These are phyloP conservation scores for Suillus bovinus DNA, from an alignment of 768 basidiomycete species.

Conservation along the genomic window DNA sequence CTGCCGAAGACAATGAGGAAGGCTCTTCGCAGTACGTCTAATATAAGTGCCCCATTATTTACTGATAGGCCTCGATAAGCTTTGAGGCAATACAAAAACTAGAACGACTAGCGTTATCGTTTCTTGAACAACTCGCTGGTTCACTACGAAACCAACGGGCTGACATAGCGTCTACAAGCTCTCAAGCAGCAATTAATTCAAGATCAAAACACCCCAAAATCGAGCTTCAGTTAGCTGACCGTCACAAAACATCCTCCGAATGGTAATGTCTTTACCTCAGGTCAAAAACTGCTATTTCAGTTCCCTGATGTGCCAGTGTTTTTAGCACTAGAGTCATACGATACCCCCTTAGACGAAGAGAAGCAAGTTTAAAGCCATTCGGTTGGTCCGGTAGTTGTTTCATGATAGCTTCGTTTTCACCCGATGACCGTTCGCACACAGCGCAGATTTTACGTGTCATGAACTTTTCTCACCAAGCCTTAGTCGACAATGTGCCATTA, in stretches of 20 bases:
- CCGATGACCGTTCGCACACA: constrained; percentile 26
- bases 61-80: constrained; percentile 15
- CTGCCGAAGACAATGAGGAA: constrained; percentile 17
- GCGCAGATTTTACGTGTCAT: constrained; percentile 71
- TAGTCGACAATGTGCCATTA: constrained; percentile 50
- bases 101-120: constrained; percentile 30
- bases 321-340: constrained; percentile 23
- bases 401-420: not conserved
- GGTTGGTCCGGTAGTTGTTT: constrained; percentile 30
- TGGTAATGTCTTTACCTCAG: constrained; percentile 25
- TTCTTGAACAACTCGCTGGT: constrained; percentile 33
- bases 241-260: constrained; percentile 31
- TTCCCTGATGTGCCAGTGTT: not conserved
- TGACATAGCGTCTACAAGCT: not conserved
- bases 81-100: constrained; percentile 26
- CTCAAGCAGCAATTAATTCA: constrained; percentile 8
- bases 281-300: not conserved
- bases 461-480: constrained; percentile 69
- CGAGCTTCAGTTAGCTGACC: constrained; percentile 36
- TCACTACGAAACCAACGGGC: constrained; percentile 14
- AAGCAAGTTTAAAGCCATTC: constrained; percentile 41
- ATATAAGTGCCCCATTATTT: not conserved
- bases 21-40: constrained; percentile 14
- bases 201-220: constrained; percentile 24
- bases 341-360: constrained; percentile 39